Evolutionary conservation across 129 eudicot genomes (phyloP).

Genomic region (Mikania micrantha): DNA sequence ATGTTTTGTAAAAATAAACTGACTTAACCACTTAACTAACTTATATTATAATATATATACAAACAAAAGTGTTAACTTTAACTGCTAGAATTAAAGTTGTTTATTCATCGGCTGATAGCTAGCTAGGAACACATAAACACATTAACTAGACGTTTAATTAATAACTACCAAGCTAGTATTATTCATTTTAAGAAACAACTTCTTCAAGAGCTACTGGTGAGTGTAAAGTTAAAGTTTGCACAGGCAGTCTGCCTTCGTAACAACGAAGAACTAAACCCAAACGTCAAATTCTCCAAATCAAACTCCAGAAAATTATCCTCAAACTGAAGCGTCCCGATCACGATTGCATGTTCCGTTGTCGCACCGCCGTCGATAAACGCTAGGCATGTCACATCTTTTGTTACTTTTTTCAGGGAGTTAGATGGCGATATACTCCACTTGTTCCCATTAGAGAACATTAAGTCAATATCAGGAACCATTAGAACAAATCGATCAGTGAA

Average conservation of each 20-base stretch:
- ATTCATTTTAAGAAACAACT: no score
- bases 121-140: no score
- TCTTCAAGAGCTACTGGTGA: slow-evolving; percentile 6
- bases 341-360: slow-evolving; percentile 20
- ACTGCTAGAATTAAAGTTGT: no score
- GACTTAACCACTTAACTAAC: no score
- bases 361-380: slow-evolving; percentile 43
- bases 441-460: slow-evolving; percentile 18
- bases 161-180: no score
- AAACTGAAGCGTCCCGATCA: slow-evolving; percentile 36
- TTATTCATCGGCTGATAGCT: no score
- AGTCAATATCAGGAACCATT: slow-evolving; percentile 30
- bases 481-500: slow-evolving; percentile 2
- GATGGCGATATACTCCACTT: slow-evolving; percentile 34
- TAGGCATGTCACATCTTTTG: slow-evolving; percentile 31
- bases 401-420: slow-evolving; percentile 32
- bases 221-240: slow-evolving; percentile 39
- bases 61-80: no score
- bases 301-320: slow-evolving; percentile 39
- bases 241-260: slow-evolving; percentile 34
- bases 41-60: no score
- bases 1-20: no score
- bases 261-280: slow-evolving; percentile 46
- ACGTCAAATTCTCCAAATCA: slow-evolving; percentile 34
- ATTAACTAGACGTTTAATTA: no score